Evolutionary conservation across 192 early-diverging fungal species (phyloP).

Genomic region (Backusella macrospora): DNA sequence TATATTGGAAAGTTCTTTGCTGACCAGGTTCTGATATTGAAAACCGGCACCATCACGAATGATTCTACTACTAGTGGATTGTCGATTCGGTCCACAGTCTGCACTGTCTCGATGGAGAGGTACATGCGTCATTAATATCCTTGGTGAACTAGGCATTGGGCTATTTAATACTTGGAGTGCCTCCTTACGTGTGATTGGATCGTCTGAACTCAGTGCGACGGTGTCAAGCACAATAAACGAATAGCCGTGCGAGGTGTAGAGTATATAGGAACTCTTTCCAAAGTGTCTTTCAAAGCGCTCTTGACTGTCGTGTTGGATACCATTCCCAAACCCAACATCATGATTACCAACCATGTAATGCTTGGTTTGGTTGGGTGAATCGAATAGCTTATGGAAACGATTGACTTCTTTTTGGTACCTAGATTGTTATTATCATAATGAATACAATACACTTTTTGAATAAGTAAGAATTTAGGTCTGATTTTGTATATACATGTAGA

Average conservation of each 20-base stretch:
- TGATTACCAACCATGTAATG: conserved; percentile 89
- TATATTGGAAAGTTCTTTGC: conserved; percentile 49
- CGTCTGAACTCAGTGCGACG: conserved; percentile 59
- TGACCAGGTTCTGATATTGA: conserved; percentile 90
- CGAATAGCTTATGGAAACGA: conserved; percentile 45
- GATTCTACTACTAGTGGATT: conserved; percentile 45
- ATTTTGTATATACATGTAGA: not conserved
- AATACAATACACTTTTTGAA: conserved; percentile 22
- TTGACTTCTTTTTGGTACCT: conserved; percentile 46
- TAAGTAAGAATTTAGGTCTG: conserved; percentile 8
- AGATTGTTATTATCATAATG: not conserved
- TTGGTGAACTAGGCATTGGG: conserved; percentile 19
- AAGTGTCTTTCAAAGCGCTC: conserved; percentile 51
- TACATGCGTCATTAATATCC: conserved; percentile 85
- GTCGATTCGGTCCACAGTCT: conserved; percentile 72
- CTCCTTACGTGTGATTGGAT: conserved; percentile 47
- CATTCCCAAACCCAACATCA: conserved; percentile 85
- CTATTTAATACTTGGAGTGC: conserved; percentile 54
- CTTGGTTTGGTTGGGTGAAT: conserved; percentile 18
- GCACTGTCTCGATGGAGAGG: conserved; percentile 77
- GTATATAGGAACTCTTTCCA: conserved; percentile 59
- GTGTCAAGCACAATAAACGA: conserved; percentile 78
- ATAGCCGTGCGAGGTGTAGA: conserved; percentile 56
- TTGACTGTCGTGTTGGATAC: conserved; percentile 45
- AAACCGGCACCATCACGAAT: conserved; percentile 64